Evolutionary conservation across 768 basidiomycete genomes (phyloP).

Genomic region (Austroboletus festivus): DNA sequence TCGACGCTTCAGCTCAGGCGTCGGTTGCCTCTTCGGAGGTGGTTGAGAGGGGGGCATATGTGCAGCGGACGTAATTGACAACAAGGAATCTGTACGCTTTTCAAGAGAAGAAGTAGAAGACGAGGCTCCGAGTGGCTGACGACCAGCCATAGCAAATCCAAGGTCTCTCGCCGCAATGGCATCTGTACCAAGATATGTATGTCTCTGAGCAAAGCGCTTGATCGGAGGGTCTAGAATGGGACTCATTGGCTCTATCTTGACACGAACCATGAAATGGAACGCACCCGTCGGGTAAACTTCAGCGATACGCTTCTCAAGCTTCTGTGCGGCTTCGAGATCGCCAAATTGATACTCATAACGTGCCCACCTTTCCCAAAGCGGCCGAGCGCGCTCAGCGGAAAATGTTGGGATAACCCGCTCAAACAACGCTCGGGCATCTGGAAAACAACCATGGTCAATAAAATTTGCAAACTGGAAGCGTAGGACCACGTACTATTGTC

Average conservation of each 20-base stretch:
- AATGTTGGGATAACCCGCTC: conserved; percentile 83
- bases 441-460: background rate
- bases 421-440: conserved; percentile 95
- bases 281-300: conserved; percentile 85
- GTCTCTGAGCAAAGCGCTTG: conserved; percentile 86
- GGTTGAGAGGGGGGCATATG: conserved; percentile 23
- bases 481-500: conserved; percentile 71
- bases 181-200: conserved; percentile 70
- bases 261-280: conserved; percentile 18
- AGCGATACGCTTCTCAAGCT: conserved; percentile 84
- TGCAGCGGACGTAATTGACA: conserved; percentile 31
- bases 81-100: conserved; percentile 35
- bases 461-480: background rate
- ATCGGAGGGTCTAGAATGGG: conserved; percentile 70
- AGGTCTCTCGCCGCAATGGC: conserved; percentile 88
- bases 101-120: conserved; percentile 26
- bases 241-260: background rate
- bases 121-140: conserved; percentile 21
- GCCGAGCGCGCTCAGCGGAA: conserved; percentile 71
- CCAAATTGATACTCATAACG: conserved; percentile 94
- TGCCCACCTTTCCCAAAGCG: conserved; percentile 95
- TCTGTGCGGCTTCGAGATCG: conserved; percentile 83
- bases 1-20: conserved; percentile 38
- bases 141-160: conserved; percentile 61
- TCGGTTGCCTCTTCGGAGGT: conserved; percentile 29